Conservation (phyloP, 192 early-diverging fungal genomes). For the Coemansia sp. region DNA sequence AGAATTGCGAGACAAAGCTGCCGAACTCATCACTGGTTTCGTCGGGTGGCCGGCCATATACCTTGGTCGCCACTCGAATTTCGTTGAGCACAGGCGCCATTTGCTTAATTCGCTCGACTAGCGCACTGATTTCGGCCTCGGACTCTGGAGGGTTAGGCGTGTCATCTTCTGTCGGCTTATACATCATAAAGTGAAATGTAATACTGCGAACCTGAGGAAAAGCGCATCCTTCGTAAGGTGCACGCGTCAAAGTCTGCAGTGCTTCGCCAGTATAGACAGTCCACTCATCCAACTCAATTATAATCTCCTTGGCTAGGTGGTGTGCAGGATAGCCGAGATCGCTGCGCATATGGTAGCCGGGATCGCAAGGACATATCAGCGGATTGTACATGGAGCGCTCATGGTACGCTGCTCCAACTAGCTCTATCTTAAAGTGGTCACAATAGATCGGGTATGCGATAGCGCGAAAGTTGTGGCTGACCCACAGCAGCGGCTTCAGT, state of each 20-base stretch:
- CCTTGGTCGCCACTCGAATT: not conserved
- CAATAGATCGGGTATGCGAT: not conserved
- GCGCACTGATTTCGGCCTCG: not conserved
- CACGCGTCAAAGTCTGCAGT: not conserved
- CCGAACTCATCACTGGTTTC: not conserved
- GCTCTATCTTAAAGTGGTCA: not conserved
- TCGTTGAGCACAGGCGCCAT: not conserved
- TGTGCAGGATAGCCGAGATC: not conserved
- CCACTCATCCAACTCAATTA: not conserved
- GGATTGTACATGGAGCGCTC: not conserved
- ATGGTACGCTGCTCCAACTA: not conserved
- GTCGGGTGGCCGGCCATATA: not conserved
- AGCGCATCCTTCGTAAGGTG: not conserved
- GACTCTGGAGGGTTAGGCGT: not conserved
- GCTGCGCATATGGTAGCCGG: not conserved
- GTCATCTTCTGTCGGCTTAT: not conserved
- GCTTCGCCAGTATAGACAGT: not conserved
- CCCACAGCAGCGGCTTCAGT: not conserved
- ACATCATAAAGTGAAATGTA: not conserved
- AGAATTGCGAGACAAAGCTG: not conserved
- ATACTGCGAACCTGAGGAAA: not conserved
- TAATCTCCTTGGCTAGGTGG: not conserved
- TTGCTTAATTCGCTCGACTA: not conserved
- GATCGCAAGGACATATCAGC: not conserved
- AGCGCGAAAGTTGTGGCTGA: not conserved